Base-by-base conservation (phyloP, 1,284 basidiomycete species). In the Erythrobasidium hasegawianum region DNA sequence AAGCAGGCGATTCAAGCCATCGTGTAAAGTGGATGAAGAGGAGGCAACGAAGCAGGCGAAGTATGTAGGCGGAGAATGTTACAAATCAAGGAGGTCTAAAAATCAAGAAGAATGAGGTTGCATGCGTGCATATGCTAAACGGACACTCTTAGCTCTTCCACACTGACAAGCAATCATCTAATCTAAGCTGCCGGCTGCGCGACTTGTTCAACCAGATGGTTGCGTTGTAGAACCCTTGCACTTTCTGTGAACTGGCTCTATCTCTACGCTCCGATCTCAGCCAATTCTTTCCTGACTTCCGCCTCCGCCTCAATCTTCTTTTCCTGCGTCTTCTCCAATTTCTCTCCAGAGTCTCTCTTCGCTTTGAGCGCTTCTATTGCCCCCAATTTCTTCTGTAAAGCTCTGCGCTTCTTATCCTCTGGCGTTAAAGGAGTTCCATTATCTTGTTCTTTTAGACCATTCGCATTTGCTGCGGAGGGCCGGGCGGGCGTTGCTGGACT, bases 241-340 rank as follows among this genome's bases (percentile, higher is more conserved):
- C 33, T 33, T 33, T 4, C 11, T 11, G 4, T 11, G 11, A 33
- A 5, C 33, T 11, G 33, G 33, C 5, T 33, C 11, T 33, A 47
- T 41, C 26, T 29, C 20, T 33, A 56, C 18, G 26, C 52, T n/a
- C 24, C 58, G 14, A 67, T 39, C 27, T 60, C 65, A 2, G 22
- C 29, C 33, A 59, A 27, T 24, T 59, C 65, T 20, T 56, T 54
- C 27, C 29, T 54, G 1, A 59, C 65, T 33, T 64, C 57, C 26
- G 39, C 45, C 79, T 96, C 92, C 8, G 86, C 86, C 45, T 93
- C 90, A 72, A 97, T 95, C 84, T 97, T 97, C 82, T 89, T 89
- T 71, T 95, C 78, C 79, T 97, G 94, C 24, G 93, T 97, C 68
- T 86, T 87, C 78, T 97, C 94, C 49, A 97, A 82, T 65, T 87